Evolutionary conservation across 2,329 filamentous ascomycete species (phyloP), one percentile per base, ranked within the genome.

Genomic region (Aureobasidium namibiae): DNA sequence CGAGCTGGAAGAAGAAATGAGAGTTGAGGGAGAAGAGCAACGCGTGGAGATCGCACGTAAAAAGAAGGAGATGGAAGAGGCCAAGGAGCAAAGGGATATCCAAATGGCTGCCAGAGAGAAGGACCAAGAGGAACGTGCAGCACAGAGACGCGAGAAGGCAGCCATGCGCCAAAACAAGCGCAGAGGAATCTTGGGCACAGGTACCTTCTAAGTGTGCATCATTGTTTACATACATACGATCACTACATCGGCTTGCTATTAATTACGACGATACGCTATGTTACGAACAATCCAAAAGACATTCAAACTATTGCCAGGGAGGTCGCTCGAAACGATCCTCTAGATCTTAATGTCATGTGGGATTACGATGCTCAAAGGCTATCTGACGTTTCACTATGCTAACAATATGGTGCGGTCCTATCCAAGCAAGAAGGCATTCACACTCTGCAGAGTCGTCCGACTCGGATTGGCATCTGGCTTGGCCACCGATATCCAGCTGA

Each of bases 381-480:
- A 29, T 16, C 21, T 11, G 11, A 4, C 18, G 13, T 10, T 4
- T 23, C 14, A 1, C 11, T 13, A 4, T n/a, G 4, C 3, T 11
- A 10, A 41, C 38, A 41, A 11, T 24, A 24, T 16, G 21, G 21
- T 13, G 11, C 13, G 14, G 6, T 8, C 4, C 46, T 36, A 49
- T 14, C 46, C 46, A 16, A 97, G 92, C 54, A 97, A 74, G 67
- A 90, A 95, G 59, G 89, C 89, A 72, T 97, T 96, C 5, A 97
- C 87, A 65, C 90, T 92, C 73, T 96, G 92, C 38, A 97, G 75
- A 0, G 92, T 96, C 23, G 89, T 81, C 36, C 94, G 80, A 63
- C 86, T 92, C 0, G 92, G 92, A 69, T 95, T 95, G 2, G 87
- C 88, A 65, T 88, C 85, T 0, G 91, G 87, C 69, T 87, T 86